Conservation (phyloP, 768 basidiomycete genomes). For the Austroboletus eburneus region DNA sequence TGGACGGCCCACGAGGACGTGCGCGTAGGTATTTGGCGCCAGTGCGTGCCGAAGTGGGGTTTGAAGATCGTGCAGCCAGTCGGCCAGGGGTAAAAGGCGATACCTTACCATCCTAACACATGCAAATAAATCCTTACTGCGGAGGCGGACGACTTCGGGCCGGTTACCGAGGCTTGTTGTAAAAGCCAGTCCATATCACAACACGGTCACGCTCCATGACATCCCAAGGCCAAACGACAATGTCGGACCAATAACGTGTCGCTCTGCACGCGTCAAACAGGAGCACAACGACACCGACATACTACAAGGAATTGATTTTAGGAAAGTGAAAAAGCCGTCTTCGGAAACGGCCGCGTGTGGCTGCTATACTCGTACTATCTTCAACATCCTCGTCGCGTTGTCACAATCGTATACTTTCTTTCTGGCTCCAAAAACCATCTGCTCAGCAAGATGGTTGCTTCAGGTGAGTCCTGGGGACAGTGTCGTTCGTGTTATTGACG, state of each 20-base stretch:
- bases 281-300: conserved; percentile 6
- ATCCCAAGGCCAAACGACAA: background rate
- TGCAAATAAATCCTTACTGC: conserved; percentile 24
- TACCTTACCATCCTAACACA: conserved; percentile 37
- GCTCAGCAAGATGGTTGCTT: no score
- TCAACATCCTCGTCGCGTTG: no score
- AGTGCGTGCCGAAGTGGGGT: conserved; percentile 75
- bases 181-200: conserved; percentile 42
- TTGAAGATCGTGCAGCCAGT: conserved; percentile 75
- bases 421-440: no score
- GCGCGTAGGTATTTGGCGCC: conserved; percentile 90
- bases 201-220: conserved; percentile 39
- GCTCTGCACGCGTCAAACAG: conserved; percentile 29
- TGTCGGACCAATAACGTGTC: conserved; percentile 14
- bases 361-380: no score
- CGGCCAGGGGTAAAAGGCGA: conserved; percentile 48
- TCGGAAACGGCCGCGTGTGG: no score
- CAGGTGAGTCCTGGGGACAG: no score
- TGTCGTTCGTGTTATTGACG: no score
- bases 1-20: conserved; percentile 78
- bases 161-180: no score
- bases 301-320: no score
- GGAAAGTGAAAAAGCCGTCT: no score
- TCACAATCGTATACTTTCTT: no score
- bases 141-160: conserved; percentile 25